Conservation (phyloP, 768 basidiomycete species). For the Boletus bicolor region DNA sequence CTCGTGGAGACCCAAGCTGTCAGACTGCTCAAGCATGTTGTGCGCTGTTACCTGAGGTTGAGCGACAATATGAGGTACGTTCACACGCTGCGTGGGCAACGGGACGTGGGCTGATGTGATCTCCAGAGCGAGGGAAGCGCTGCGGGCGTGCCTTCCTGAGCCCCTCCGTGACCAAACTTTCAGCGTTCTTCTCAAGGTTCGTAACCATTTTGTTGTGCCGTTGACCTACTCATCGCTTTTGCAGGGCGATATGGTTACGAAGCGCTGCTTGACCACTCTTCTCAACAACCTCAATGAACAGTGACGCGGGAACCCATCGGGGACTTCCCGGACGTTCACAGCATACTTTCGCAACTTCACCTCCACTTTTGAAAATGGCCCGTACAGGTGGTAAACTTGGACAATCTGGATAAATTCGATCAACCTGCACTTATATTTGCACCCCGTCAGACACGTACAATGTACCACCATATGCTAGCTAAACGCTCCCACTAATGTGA, state of each 20-base stretch:
- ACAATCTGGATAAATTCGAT: conserved; percentile 31
- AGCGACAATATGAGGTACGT: conserved; percentile 92
- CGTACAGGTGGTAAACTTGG: conserved; percentile 25
- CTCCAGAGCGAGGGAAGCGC: conserved; percentile 86
- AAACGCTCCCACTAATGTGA: conserved; percentile 32
- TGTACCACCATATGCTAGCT: conserved; percentile 34
- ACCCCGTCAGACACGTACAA: conserved; percentile 22
- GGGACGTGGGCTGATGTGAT: conserved; percentile 12
- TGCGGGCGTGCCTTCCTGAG: conserved; percentile 93
- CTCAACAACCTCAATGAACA: conserved; percentile 84
- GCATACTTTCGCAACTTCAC: conserved; percentile 5
- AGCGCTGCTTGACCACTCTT: conserved; percentile 86
- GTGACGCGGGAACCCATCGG: conserved; percentile 22
- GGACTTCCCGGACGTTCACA: background rate
- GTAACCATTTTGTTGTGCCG: conserved; percentile 9
- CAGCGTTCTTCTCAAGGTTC: conserved; percentile 81
- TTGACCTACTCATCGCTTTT: conserved; percentile 12
- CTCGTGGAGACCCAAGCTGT: conserved; percentile 98
- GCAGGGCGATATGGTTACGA: conserved; percentile 97
- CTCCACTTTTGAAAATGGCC: conserved; percentile 17
- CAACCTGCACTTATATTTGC: conserved; percentile 30
- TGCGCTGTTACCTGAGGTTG: conserved; percentile 91
- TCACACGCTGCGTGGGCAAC: conserved; percentile 1
- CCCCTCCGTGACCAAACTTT: conserved; percentile 94
- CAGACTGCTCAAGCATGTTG: conserved; percentile 93